Base-by-base conservation (phyloP, 768 basidiomycete genomes). In the Termitomyces sp. region DNA sequence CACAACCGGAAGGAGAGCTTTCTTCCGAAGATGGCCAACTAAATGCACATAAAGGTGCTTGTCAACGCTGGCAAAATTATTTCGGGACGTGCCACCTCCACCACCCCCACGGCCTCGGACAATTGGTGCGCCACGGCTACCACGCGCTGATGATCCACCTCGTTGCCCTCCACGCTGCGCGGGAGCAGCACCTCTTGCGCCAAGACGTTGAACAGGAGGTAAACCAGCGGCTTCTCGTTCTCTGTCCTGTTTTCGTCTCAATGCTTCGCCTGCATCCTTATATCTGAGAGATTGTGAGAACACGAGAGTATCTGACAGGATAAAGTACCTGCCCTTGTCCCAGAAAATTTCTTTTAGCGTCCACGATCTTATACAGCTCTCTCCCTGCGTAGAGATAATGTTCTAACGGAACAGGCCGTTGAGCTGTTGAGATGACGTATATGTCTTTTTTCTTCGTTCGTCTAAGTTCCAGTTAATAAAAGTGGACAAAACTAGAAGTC, bases 371-470 rank as follows among this genome's bases (percentile, higher is more conserved):
- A 77, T 90, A 89, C 64, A 88, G 75, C 43, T 97, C 94, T 55
- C 87, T 80, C n/a, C 93, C 91, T 5, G 95, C 93, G 70, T 97
- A 99, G 3, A 99, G 75, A 71, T 87, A 96, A 74, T 98, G 96
- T 70, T 98, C 96, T 52, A 99, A 78, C 5, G 97, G 97, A 6
- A 99, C 97, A 0, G 97, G 97, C 53, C 97, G 80, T 69, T 98
- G 94, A 2, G 88, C 84, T 0, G 97, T 99, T 9, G 92, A 96
- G 60, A 99, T 98, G 45, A 99, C 97, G 68, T 98, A 98, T 53
- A 99, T 98, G 60, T 98, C 94, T 69, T 98, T 98, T 78, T 94
- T 96, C 75, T 99, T 98, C 2, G 97, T 99, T 15, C 97, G 90
- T 6, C 96, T 98, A 62, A 32, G 46, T 7, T 37, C 32, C 12